These are phyloP conservation scores for Moniliophthora roreri DNA, from an alignment of 1,284 basidiomycete species.

Conservation along the genomic window DNA sequence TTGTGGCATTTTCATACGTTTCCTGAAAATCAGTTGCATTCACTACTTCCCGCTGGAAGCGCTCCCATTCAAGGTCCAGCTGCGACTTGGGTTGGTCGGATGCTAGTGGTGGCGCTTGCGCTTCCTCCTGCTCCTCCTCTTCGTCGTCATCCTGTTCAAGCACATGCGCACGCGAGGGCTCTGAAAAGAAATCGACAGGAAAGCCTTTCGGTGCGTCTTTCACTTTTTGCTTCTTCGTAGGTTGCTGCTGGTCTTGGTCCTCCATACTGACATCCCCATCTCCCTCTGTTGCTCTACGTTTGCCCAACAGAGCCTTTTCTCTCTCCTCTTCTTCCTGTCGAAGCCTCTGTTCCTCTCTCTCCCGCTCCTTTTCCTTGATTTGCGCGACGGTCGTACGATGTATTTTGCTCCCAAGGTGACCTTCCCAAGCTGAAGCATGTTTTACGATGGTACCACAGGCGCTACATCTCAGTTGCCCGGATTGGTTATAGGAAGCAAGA, in stretches of 20 bases:
- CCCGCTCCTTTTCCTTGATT: conserved; percentile 52
- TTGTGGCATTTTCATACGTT: conserved; percentile 66
- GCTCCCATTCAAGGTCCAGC: conserved; percentile 67
- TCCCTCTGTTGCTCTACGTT: conserved; percentile 43
- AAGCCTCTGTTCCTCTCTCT: conserved; percentile 29
- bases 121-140: conserved; percentile 25
- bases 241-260: conserved; percentile 20
- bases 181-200: conserved; percentile 79
- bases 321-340: conserved; percentile 31
- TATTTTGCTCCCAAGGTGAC: conserved; percentile 77
- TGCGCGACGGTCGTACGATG: conserved; percentile 66
- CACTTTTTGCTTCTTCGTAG: conserved; percentile 35
- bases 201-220: conserved; percentile 35
- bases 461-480: conserved; percentile 67
- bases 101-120: conserved; percentile 20
- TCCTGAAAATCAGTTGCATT: conserved; percentile 42
- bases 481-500: conserved; percentile 62
- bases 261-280: conserved; percentile 34
- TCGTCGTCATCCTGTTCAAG: conserved; percentile 48
- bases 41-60: conserved; percentile 65
- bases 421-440: conserved; percentile 79
- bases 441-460: conserved; percentile 68
- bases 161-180: conserved; percentile 53
- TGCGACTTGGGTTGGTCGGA: conserved; percentile 20
- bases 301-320: conserved; percentile 28